phyloP scores from a whole-genome alignment of 1,139 yeast genomes.

The Candida freyschussii region DNA sequence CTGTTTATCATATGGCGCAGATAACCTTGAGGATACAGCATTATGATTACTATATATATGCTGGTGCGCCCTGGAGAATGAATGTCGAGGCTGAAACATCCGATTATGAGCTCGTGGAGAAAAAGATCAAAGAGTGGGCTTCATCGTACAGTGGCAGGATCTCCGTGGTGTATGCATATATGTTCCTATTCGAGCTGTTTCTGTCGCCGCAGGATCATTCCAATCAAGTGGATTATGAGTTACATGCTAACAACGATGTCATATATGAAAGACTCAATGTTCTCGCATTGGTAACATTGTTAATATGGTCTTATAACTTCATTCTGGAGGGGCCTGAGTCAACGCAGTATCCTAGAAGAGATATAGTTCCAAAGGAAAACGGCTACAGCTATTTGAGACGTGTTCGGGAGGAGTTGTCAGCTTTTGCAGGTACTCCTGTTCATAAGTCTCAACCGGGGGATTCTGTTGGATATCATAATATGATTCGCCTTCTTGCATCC shows the following conservation, averaged over 20 bases:
- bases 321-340: constrained; percentile 53
- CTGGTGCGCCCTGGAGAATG: constrained; percentile 82
- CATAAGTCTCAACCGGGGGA: constrained; percentile 32
- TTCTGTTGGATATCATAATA: constrained; percentile 34
- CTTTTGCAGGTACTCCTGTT: constrained; percentile 25
- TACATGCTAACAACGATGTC: constrained; percentile 49
- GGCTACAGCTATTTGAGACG: constrained; percentile 31
- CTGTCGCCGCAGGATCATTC: constrained; percentile 39
- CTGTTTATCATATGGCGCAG: constrained; percentile 68
- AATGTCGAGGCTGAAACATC: constrained; percentile 60
- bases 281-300: constrained; percentile 45
- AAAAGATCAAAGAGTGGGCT: constrained; percentile 51
- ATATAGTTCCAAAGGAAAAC: constrained; percentile 19
- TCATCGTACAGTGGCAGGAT: constrained; percentile 37
- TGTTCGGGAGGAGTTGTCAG: constrained; percentile 35
- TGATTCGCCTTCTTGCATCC: constrained; percentile 28
- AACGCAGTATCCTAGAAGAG: constrained; percentile 22
- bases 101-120: constrained; percentile 50
- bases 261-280: constrained; percentile 53
- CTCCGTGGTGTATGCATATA: constrained; percentile 59
- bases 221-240: constrained; percentile 26
- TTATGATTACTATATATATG: constrained; percentile 70
- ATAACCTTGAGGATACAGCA: constrained; percentile 67
- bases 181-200: constrained; percentile 59
- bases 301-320: constrained; percentile 57